phyloP scores from a whole-genome alignment of 2,329 filamentous ascomycete genomes.

The Hypomyces perniciosus region DNA sequence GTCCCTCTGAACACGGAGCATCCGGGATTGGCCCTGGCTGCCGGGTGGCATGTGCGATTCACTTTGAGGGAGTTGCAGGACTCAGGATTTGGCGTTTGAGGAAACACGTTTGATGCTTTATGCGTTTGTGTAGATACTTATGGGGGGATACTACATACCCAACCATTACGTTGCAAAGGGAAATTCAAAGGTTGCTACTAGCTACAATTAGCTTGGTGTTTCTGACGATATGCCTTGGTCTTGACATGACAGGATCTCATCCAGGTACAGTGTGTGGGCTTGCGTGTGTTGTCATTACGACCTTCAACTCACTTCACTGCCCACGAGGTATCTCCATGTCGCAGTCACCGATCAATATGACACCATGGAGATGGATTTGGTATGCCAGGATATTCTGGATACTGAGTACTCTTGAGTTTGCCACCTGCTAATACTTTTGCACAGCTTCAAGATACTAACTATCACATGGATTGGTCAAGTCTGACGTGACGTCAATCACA shows the following conservation, averaged over 20 bases:
- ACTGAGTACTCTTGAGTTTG: too few species aligned
- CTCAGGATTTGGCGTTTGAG: constrained; percentile 29
- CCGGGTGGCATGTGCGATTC: constrained; percentile 18
- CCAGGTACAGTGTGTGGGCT: background rate
- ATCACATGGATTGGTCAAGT: too few species aligned
- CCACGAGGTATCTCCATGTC: too few species aligned
- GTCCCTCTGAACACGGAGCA: background rate
- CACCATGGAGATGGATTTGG: too few species aligned
- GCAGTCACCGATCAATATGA: too few species aligned
- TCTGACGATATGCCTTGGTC: background rate
- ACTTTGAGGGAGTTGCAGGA: constrained; percentile 27
- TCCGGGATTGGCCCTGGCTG: constrained; percentile 1
- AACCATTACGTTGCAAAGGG: constrained; percentile 11
- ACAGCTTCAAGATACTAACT: too few species aligned
- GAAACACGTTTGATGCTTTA: constrained; percentile 24
- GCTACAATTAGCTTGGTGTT: background rate
- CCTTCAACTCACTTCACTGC: too few species aligned
- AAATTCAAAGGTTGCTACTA: constrained; percentile 6
- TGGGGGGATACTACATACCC: constrained; percentile 24
- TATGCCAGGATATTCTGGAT: too few species aligned
- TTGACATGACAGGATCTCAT: background rate
- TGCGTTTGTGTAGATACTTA: constrained; percentile 16
- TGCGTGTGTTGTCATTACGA: too few species aligned
- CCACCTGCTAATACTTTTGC: too few species aligned
- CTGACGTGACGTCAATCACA: too few species aligned